Evolutionary conservation across 1,139 yeast genomes (phyloP).

Genomic region (Hyphopichia pseudoburtonii): DNA sequence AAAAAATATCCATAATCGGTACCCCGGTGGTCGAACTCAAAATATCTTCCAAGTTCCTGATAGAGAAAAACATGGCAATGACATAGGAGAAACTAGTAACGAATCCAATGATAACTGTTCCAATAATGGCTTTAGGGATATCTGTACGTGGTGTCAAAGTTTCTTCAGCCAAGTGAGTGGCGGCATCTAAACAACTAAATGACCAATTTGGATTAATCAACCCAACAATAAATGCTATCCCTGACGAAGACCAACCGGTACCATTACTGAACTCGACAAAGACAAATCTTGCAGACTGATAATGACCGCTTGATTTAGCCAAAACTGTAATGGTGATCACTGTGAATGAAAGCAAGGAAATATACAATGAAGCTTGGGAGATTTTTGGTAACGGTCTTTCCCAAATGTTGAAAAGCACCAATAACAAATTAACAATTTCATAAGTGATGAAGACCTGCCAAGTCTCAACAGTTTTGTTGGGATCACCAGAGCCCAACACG

Average conservation of each 20-base stretch:
- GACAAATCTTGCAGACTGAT: conserved; percentile 56
- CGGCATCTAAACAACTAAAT: conserved; percentile 44
- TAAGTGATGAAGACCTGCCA: conserved; percentile 64
- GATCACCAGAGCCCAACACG: conserved; percentile 42
- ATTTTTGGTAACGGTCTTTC: conserved; percentile 56
- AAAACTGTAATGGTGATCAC: conserved; percentile 58
- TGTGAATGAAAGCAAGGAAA: conserved; percentile 52
- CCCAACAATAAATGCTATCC: conserved; percentile 55
- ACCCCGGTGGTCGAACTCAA: conserved; percentile 32
- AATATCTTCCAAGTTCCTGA: conserved; percentile 32
- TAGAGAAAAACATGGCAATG: conserved; percentile 44
- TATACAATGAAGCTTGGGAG: conserved; percentile 53
- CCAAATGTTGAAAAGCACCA: conserved; percentile 55
- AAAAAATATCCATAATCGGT: conserved; percentile 42
- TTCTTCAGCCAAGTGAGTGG: conserved; percentile 46
- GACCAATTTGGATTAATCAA: conserved; percentile 47
- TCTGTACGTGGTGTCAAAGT: conserved; percentile 36
- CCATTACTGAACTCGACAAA: conserved; percentile 59
- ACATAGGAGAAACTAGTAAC: conserved; percentile 40
- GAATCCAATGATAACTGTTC: conserved; percentile 44
- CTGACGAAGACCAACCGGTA: conserved; percentile 64
- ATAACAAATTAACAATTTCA: conserved; percentile 35
- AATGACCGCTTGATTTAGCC: conserved; percentile 46
- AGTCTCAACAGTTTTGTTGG: conserved; percentile 41
- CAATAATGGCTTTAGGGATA: conserved; percentile 43